Evolutionary conservation across 352 stramenopile genomes (phyloP).

Genomic region (Globisporangium spinosum): DNA sequence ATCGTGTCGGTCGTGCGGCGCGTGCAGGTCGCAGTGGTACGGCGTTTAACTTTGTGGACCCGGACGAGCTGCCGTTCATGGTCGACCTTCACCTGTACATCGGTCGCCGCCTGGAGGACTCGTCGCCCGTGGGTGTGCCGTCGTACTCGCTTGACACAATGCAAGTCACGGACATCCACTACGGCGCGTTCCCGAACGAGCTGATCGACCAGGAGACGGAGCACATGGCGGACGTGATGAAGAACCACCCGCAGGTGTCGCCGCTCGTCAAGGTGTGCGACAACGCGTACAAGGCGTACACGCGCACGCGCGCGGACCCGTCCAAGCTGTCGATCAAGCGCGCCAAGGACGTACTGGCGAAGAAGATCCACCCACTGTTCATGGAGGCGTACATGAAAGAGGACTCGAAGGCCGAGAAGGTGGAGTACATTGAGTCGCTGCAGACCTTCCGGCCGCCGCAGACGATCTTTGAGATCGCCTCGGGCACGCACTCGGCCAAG

Average conservation of each 20-base stretch:
- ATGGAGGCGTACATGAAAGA: slow-evolving; percentile 82
- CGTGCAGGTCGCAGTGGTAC: slow-evolving; percentile 93
- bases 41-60: slow-evolving; percentile 96
- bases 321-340: slow-evolving; percentile 94
- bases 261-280: slow-evolving; percentile 89
- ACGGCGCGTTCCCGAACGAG: slow-evolving; percentile 95
- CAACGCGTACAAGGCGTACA: slow-evolving; percentile 98
- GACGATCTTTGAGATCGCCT: slow-evolving; percentile 95
- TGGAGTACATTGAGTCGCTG: slow-evolving; percentile 91
- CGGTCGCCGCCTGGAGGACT: slow-evolving; percentile 79
- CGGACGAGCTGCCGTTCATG: slow-evolving; percentile 98
- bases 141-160: slow-evolving; percentile 92
- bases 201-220: slow-evolving; percentile 96
- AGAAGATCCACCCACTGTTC: slow-evolving; percentile 93
- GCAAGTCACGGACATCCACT: slow-evolving; percentile 96
- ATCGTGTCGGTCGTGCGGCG: slow-evolving; percentile 95
- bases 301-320: slow-evolving; percentile 92
- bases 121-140: slow-evolving; percentile 45
- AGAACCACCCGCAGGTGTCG: slow-evolving; percentile 65
- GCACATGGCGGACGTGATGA: slow-evolving; percentile 89
- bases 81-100: slow-evolving; percentile 97
- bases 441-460: slow-evolving; percentile 92
- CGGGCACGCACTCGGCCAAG: slow-evolving; percentile 72
- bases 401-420: slow-evolving; percentile 69
- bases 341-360: slow-evolving; percentile 90